Percentiles rank a stretch among this genome's conserved stretches.
Conservation (phyloP, 1,284 basidiomycete genomes). For the Rhodofomes roseus region DNA sequence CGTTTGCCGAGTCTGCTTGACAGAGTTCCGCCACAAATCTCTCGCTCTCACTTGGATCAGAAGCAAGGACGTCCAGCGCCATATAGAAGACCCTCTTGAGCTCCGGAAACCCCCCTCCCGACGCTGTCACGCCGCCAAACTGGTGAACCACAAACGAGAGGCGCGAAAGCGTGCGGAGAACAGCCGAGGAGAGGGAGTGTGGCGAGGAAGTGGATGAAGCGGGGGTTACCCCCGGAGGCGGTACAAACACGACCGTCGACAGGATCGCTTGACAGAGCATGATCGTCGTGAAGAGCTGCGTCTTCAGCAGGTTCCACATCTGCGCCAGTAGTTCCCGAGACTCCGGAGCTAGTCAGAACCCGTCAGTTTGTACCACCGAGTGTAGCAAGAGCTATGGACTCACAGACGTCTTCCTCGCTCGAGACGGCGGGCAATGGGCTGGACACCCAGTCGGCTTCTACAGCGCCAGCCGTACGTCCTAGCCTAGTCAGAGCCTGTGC, state of each 20-base stretch:
- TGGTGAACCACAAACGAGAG: constrained; percentile 70
- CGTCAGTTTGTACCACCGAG: no score
- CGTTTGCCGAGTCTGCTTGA: constrained; percentile 13
- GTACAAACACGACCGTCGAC: constrained; percentile 49
- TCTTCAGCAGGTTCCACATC: constrained; percentile 67
- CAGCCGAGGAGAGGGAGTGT: constrained; percentile 43
- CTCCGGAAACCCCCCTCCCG: constrained; percentile 51
- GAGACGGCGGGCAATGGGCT: constrained; percentile 38
- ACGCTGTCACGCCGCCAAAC: constrained; percentile 66
- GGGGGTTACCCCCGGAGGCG: constrained; percentile 23
- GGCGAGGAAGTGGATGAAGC: constrained; percentile 29
- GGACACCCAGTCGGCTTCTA: constrained; percentile 53
- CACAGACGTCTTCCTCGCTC: constrained; percentile 35
- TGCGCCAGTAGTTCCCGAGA: constrained; percentile 41
- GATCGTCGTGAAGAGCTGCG: constrained; percentile 61
- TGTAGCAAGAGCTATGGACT: no score
- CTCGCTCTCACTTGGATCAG: constrained; percentile 37
- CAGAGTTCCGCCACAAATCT: constrained; percentile 40
- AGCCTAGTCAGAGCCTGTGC: constrained; percentile 40
- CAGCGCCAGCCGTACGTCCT: constrained; percentile 31
- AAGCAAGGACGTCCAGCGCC: constrained; percentile 64
- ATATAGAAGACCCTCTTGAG: constrained; percentile 69
- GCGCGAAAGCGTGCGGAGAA: constrained; percentile 52
- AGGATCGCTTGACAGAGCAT: constrained; percentile 67
- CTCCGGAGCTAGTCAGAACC: constrained; percentile 30